Evolutionary conservation across 441 rosid genomes (phyloP).

Genomic region (Syzygium syzygioides): DNA sequence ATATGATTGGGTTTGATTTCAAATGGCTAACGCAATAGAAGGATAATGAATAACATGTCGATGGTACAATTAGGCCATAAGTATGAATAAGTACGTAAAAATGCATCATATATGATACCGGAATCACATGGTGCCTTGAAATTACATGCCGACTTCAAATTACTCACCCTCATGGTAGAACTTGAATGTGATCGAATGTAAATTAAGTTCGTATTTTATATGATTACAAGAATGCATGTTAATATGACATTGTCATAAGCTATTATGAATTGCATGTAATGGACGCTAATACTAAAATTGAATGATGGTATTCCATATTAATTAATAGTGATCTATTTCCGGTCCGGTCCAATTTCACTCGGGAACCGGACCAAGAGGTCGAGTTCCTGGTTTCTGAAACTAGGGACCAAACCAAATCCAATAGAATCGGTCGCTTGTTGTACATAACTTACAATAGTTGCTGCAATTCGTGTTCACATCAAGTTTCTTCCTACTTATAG

Average conservation of each 20-base stretch:
- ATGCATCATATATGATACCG: not conserved
- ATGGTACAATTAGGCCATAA: not conserved
- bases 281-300: not conserved
- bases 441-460: too few species aligned
- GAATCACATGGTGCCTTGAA: not conserved
- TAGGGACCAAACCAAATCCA: too few species aligned
- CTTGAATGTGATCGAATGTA: not conserved
- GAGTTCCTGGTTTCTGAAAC: too few species aligned
- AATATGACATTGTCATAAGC: not conserved
- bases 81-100: not conserved
- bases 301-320: not conserved
- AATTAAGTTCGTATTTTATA: not conserved
- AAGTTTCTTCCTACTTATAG: too few species aligned
- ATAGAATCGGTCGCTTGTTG: too few species aligned
- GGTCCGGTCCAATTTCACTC: too few species aligned
- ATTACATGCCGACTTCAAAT: not conserved
- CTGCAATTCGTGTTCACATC: too few species aligned
- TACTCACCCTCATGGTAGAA: not conserved
- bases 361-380: too few species aligned
- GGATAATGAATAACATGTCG: not conserved
- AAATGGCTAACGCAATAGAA: too few species aligned
- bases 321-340: not conserved
- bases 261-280: not conserved
- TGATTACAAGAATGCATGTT: not conserved
- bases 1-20: not conserved